phyloP scores from a whole-genome alignment of 257 asterid genomes.

The Nicotiana paniculata region DNA sequence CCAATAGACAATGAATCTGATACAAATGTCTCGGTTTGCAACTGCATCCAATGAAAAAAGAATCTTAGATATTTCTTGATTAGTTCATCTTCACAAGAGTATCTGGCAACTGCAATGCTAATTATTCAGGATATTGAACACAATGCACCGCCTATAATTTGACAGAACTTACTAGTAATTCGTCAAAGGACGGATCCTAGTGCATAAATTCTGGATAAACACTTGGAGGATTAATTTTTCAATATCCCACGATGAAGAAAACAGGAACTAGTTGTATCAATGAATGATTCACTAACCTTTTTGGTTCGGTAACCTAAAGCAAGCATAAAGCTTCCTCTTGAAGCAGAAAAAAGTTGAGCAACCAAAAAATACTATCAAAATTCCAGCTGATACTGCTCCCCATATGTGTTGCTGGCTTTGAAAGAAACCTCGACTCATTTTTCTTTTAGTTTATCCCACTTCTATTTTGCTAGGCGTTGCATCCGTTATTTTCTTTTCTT shows the following conservation, averaged over 20 bases:
- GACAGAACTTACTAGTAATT: not conserved
- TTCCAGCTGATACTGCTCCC: conserved; percentile 31
- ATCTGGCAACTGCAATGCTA: not conserved
- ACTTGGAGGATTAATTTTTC: not conserved
- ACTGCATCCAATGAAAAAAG: not conserved
- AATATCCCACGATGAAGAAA: not conserved
- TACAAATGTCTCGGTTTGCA: not conserved
- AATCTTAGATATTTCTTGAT: not conserved
- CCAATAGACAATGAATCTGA: not conserved
- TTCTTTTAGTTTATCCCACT: not conserved
- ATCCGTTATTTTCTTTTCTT: not conserved
- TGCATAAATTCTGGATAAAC: not conserved
- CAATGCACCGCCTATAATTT: not conserved
- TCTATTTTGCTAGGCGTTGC: not conserved
- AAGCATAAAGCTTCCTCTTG: conserved; percentile 36
- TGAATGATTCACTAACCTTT: conserved; percentile 31
- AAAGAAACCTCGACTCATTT: conserved; percentile 10
- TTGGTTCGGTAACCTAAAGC: conserved; percentile 25
- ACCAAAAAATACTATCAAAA: conserved; percentile 20
- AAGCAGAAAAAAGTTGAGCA: conserved; percentile 42
- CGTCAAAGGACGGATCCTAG: not conserved
- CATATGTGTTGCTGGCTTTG: conserved; percentile 19
- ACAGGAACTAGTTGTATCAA: not conserved
- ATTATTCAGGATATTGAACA: not conserved
- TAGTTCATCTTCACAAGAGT: not conserved